Conservation (phyloP, 305 asterid genomes). For the Solanum hybrid region DNA sequence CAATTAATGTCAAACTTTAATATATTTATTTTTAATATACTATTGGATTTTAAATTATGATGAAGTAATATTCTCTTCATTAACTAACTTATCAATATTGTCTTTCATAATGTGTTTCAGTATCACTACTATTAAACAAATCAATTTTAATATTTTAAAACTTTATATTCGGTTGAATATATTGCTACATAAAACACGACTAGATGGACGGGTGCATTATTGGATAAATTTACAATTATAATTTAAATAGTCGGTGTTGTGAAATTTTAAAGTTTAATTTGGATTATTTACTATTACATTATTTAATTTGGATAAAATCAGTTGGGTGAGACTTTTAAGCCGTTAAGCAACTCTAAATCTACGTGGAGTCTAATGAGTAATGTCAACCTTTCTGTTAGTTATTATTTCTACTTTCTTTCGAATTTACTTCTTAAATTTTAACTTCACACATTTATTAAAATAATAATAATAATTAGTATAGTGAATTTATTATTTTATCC, state of each 20-base stretch:
- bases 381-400: background rate
- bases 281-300: background rate
- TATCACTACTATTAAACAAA: background rate
- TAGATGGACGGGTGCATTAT: background rate
- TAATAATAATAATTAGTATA: too few relatives aligned
- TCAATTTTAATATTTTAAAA: background rate
- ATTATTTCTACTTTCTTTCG: background rate
- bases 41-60: background rate
- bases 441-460: too few relatives aligned
- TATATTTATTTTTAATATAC: background rate
- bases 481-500: too few relatives aligned
- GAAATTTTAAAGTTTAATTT: background rate
- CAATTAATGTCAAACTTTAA: background rate
- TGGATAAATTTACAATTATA: background rate
- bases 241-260: background rate
- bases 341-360: background rate
- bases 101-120: background rate
- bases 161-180: background rate
- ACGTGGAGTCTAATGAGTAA: background rate
- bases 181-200: background rate
- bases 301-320: background rate
- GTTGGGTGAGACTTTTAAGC: background rate
- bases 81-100: background rate
- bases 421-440: too few relatives aligned
- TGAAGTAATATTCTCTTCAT: background rate